A percentile compares a stretch with the other conserved stretches of the same genome.
Conservation (phyloP, 2,329 filamentous ascomycete genomes). For the Sporothrix brasiliensis region DNA sequence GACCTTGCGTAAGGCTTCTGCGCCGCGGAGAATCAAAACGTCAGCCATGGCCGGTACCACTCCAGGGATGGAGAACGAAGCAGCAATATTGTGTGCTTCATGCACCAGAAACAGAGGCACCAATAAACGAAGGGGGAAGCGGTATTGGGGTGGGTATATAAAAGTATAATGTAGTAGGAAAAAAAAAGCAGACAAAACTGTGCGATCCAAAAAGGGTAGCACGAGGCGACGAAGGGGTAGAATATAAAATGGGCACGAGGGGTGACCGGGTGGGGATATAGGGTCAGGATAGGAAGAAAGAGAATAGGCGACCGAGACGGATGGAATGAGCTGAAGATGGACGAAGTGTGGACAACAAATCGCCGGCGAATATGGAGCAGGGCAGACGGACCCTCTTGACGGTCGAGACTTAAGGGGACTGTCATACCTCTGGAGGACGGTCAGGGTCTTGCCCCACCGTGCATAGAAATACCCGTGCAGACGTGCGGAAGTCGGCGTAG, state of each 20-base stretch:
- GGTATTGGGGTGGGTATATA: background rate
- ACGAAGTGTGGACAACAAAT: slow-evolving; percentile 7
- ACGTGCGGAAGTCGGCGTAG: background rate
- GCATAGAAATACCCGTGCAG: slow-evolving; percentile 23
- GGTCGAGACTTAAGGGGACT: background rate
- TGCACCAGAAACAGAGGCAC: background rate
- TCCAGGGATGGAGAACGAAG: background rate
- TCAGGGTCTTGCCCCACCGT: slow-evolving; percentile 23
- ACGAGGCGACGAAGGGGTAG: slow-evolving; percentile 2
- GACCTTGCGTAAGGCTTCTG: slow-evolving; percentile 47
- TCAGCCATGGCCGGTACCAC: slow-evolving; percentile 46
- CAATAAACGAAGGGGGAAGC: background rate
- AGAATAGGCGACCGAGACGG: background rate
- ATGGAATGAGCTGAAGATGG: background rate
- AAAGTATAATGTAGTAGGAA: background rate
- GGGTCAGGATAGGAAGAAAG: background rate
- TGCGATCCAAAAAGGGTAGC: background rate
- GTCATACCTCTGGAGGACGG: slow-evolving; percentile 17
- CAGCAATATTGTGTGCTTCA: background rate
- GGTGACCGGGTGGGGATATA: slow-evolving; percentile 10
- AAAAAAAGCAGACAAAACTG: background rate
- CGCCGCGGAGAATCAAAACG: slow-evolving; percentile 47
- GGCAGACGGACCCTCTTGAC: slow-evolving; percentile 18
- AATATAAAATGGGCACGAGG: slow-evolving; percentile 19
- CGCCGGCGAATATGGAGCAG: background rate